These are phyloP conservation scores for Hemerocallis citrina DNA, from an alignment of 106 monocot genomes.

Conservation along the genomic window DNA sequence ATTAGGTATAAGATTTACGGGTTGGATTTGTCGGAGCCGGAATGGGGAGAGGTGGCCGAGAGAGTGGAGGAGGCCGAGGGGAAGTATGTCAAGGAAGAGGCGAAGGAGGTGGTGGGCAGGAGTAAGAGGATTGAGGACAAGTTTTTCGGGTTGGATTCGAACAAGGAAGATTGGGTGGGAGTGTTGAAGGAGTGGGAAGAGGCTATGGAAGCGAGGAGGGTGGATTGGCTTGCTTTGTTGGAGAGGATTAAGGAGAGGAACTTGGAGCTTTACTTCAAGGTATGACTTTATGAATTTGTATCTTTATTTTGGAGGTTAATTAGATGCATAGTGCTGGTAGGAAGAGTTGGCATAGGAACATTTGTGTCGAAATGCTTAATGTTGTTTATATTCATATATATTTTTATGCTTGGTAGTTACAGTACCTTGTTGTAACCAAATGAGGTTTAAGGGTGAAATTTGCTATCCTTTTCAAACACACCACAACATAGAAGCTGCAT, in stretches of 20 bases:
- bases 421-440: no score
- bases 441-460: no score
- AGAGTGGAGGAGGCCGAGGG: constrained; percentile 43
- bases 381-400: no score
- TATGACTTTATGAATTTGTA: constrained; percentile 28
- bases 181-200: constrained; percentile 60
- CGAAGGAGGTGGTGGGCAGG: constrained; percentile 51
- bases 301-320: no score
- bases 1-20: constrained; percentile 75
- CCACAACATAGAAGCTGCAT: no score
- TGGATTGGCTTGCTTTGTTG: constrained; percentile 77
- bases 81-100: constrained; percentile 29
- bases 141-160: constrained; percentile 38
- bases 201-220: constrained; percentile 45
- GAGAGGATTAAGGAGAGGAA: constrained; percentile 53
- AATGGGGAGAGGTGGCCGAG: constrained; percentile 63
- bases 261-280: constrained; percentile 63
- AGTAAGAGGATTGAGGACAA: constrained; percentile 58
- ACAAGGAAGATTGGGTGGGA: constrained; percentile 35
- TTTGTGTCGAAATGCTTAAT: no score
- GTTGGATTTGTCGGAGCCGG: constrained; percentile 66
- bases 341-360: no score
- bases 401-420: no score
- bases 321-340: no score
- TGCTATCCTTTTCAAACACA: no score